phyloP scores from a whole-genome alignment of 176 grass and related monocot genomes.

The Miscanthus lutarioriparius region DNA sequence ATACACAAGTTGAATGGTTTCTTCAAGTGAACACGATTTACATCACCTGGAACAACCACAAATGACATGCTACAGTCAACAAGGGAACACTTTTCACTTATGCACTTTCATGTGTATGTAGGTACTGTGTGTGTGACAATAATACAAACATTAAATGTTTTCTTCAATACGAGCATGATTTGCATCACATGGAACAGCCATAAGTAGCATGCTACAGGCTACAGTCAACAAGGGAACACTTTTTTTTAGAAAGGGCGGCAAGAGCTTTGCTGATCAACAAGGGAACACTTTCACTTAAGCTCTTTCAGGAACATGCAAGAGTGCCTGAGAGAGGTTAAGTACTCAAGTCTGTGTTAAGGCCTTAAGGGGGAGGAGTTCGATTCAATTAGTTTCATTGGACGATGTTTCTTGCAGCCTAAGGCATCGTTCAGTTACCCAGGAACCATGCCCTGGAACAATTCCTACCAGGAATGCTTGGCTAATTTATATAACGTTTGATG shows the following conservation, averaged over 20 bases:
- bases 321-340: no score
- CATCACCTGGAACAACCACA: not conserved
- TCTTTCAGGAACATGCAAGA: not conserved
- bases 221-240: not conserved
- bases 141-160: not conserved
- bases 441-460: no score
- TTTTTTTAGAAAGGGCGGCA: no score
- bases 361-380: not conserved
- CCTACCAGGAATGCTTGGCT: no score
- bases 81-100: slow-evolving; percentile 5
- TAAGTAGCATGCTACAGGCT: not conserved
- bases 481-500: no score
- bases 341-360: not conserved
- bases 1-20: not conserved
- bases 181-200: no score
- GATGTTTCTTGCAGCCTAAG: not conserved
- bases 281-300: not conserved
- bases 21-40: slow-evolving; percentile 3
- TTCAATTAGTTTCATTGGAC: not conserved
- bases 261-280: no score
- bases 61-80: not conserved
- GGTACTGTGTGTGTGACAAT: not conserved
- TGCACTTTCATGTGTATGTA: not conserved
- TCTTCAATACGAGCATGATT: slow-evolving; percentile 8
- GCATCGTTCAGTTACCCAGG: no score